Evolutionary conservation across 352 stramenopile genomes (phyloP).

Genomic region (Phytophthora multivora): DNA sequence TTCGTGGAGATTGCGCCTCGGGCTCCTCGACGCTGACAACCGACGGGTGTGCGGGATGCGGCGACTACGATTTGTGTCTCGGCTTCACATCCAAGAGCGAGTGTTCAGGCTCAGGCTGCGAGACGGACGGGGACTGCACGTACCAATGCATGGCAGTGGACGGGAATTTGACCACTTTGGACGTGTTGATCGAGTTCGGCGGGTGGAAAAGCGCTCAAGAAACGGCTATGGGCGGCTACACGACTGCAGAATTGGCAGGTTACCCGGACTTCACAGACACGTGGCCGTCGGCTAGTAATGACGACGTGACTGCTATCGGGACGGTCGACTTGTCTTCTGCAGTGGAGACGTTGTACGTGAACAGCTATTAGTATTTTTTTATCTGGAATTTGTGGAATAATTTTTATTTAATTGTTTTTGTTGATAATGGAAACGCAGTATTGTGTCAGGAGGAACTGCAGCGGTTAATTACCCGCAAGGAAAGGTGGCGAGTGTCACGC

Average conservation of each 20-base stretch:
- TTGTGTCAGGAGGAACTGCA: conserved; percentile 28
- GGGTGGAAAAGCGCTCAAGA: conserved; percentile 35
- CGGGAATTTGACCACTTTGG: conserved; percentile 21
- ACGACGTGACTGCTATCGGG: conserved; percentile 23
- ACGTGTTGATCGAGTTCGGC: conserved; percentile 34
- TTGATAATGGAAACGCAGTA: conserved; percentile 23
- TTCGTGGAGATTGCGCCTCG: conserved; percentile 17
- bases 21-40: conserved; percentile 33
- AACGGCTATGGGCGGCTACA: conserved; percentile 19
- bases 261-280: conserved; percentile 33
- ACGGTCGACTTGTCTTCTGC: conserved; percentile 21
- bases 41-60: conserved; percentile 27
- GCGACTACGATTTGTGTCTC: conserved; percentile 29
- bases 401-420: background rate
- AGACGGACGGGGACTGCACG: conserved; percentile 36
- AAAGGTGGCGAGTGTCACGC: conserved; percentile 34
- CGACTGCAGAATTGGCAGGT: background rate
- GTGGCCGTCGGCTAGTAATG: conserved; percentile 34
- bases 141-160: conserved; percentile 32
- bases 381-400: background rate
- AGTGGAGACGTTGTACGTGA: conserved; percentile 29
- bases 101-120: conserved; percentile 35
- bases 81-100: conserved; percentile 22
- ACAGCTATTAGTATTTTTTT: background rate
- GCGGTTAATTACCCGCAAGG: conserved; percentile 30